These are phyloP conservation scores for Salvia miltiorrhiza DNA, from an alignment of 257 asterid genomes.

Conservation along the genomic window DNA sequence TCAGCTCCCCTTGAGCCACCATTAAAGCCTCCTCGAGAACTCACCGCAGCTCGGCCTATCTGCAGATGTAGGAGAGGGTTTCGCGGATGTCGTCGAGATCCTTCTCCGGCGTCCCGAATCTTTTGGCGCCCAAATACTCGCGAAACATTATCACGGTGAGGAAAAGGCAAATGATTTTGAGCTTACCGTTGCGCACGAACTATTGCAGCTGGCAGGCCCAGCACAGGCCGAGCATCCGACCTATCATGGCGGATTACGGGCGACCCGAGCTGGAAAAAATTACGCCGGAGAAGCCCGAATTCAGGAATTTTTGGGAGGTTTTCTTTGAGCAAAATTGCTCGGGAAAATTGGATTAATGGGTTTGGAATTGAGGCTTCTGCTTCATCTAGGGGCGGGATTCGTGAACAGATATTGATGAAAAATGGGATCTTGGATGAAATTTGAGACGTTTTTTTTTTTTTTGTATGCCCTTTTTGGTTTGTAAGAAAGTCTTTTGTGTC, in stretches of 20 bases:
- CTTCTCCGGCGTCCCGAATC: conserved; percentile 53
- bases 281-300: neutral
- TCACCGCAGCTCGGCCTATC: conserved; percentile 46
- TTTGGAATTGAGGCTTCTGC: neutral
- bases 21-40: conserved; percentile 34
- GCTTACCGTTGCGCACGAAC: conserved; percentile 38
- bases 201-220: conserved; percentile 39
- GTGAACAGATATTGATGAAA: neutral
- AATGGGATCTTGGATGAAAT: conserved; percentile 4
- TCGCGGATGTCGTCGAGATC: conserved; percentile 52
- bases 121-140: conserved; percentile 48
- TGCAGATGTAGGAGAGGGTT: conserved; percentile 40
- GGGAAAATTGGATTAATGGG: neutral
- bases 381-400: neutral
- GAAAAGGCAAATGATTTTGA: conserved; percentile 41
- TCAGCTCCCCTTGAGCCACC: conserved; percentile 11
- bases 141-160: conserved; percentile 46
- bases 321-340: neutral
- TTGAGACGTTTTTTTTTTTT: neutral
- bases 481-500: neutral
- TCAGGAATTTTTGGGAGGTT: neutral
- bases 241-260: conserved; percentile 31
- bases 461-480: too few species aligned
- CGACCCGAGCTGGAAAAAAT: conserved; percentile 2
- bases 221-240: conserved; percentile 34